Percentiles rank a stretch among this genome's conserved stretches.
Conservation (phyloP, 2,329 filamentous ascomycete species). For the Raffaelea deltoideospora region DNA sequence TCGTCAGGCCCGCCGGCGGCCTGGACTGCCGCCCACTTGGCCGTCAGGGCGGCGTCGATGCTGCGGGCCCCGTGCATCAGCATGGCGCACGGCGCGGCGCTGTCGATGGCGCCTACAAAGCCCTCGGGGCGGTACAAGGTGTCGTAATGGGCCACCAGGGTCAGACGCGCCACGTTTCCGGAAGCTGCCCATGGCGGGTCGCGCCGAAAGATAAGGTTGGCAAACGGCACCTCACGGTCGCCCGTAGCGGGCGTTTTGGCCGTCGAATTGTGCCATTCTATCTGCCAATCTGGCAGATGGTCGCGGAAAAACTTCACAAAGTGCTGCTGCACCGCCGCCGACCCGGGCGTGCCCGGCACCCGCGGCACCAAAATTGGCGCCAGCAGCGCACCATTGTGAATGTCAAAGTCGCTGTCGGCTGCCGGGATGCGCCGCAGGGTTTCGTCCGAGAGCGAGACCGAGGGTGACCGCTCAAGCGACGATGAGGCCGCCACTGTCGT, state of each 20-base stretch:
- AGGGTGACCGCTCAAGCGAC: too few species aligned
- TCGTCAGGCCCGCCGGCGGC: slow-evolving; percentile 35
- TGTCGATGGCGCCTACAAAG: slow-evolving; percentile 89
- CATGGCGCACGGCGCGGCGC: slow-evolving; percentile 87
- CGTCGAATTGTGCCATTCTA: slow-evolving; percentile 84
- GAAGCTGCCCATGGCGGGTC: slow-evolving; percentile 69
- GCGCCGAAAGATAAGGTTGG: slow-evolving; percentile 71
- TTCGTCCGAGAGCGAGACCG: too few species aligned
- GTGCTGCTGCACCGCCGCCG: slow-evolving; percentile 57
- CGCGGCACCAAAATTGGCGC: slow-evolving; percentile 77
- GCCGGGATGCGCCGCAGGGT: slow-evolving; percentile 57
- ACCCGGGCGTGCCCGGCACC: slow-evolving; percentile 74
- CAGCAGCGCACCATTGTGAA: slow-evolving; percentile 58
- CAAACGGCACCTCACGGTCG: slow-evolving; percentile 59
- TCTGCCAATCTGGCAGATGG: slow-evolving; percentile 61
- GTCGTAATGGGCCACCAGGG: slow-evolving; percentile 89
- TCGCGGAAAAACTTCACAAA: slow-evolving; percentile 68
- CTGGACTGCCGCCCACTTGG: slow-evolving; percentile 66
- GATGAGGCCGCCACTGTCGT: too few species aligned
- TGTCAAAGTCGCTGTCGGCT: slow-evolving; percentile 64
- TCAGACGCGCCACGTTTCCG: slow-evolving; percentile 68
- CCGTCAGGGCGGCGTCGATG: slow-evolving; percentile 63
- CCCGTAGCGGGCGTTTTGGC: slow-evolving; percentile 64
- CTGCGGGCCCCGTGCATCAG: slow-evolving; percentile 72
- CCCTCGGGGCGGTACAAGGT: slow-evolving; percentile 65